Percentiles rank a stretch among this genome's conserved stretches.
phyloP scores from a whole-genome alignment of 2,329 filamentous ascomycete genomes.

The Rhynchosporium agropyri region DNA sequence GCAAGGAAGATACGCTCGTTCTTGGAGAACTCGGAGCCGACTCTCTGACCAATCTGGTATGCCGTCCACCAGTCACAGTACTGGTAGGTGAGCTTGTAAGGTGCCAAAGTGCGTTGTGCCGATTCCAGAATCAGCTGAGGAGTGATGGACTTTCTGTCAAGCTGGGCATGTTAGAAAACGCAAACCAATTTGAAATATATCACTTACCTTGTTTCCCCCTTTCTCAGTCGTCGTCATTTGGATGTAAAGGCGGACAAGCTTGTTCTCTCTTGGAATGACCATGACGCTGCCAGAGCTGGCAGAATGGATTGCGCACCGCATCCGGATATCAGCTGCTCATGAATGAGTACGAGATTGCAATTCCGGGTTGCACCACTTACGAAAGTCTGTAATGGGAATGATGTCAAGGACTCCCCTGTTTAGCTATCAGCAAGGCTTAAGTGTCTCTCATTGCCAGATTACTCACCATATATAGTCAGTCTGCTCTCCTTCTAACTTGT shows the following conservation, averaged over 20 bases:
- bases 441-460: slow-evolving; percentile 48
- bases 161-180: slow-evolving; percentile 40
- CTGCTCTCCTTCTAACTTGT: slow-evolving; percentile 60
- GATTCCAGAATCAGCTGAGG: slow-evolving; percentile 63
- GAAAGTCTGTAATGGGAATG: slow-evolving; percentile 49
- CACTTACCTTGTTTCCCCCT: slow-evolving; percentile 42
- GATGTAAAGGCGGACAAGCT: slow-evolving; percentile 63
- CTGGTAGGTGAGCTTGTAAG: slow-evolving; percentile 66
- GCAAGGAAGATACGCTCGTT: slow-evolving; percentile 54
- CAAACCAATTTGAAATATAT: neutral
- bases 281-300: slow-evolving; percentile 55
- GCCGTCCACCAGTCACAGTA: slow-evolving; percentile 67
- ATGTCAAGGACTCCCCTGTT: slow-evolving; percentile 53
- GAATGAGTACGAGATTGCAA: neutral
- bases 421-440: slow-evolving; percentile 14
- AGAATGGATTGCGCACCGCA: slow-evolving; percentile 59
- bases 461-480: slow-evolving; percentile 57
- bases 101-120: slow-evolving; percentile 65
- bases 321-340: slow-evolving; percentile 64
- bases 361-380: slow-evolving; percentile 12
- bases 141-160: slow-evolving; percentile 64
- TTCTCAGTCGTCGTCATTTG: slow-evolving; percentile 57
- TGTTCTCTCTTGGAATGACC: slow-evolving; percentile 61
- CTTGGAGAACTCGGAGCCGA: slow-evolving; percentile 53
- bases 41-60: slow-evolving; percentile 60